These are phyloP conservation scores for Triangularia setosa DNA, from an alignment of 2,329 filamentous ascomycete species.

Conservation along the genomic window DNA sequence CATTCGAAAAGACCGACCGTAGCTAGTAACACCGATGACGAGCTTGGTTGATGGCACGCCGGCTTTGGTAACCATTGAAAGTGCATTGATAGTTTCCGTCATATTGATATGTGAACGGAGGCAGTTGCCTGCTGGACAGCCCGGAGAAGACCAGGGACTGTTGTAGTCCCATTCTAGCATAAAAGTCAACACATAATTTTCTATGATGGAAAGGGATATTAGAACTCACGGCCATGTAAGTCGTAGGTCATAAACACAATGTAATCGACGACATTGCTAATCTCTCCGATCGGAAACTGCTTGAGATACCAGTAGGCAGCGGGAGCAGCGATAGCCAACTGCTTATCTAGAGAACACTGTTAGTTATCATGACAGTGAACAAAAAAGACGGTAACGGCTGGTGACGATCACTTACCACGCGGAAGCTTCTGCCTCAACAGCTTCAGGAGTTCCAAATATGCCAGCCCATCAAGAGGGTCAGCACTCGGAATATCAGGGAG, in stretches of 20 bases:
- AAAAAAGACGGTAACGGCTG: too few species aligned
- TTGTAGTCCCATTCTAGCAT: neutral
- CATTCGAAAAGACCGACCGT: constrained; percentile 15
- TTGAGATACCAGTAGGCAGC: neutral
- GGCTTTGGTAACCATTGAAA: constrained; percentile 14
- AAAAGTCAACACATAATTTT: too few species aligned
- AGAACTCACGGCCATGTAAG: too few species aligned
- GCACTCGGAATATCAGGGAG: neutral
- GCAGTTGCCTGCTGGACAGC: constrained; percentile 33
- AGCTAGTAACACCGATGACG: constrained; percentile 5
- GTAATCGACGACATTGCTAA: neutral
- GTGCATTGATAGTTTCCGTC: neutral
- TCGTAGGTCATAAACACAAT: neutral
- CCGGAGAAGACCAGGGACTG: neutral
- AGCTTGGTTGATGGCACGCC: neutral
- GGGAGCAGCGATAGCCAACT: neutral
- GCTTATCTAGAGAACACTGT: too few species aligned
- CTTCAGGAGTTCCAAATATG: neutral
- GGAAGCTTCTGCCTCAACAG: neutral
- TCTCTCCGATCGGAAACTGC: neutral
- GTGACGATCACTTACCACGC: too few species aligned
- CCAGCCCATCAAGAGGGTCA: neutral
- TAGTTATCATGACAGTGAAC: too few species aligned
- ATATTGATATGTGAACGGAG: constrained; percentile 31
- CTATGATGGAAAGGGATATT: too few species aligned